phyloP scores from a whole-genome alignment of 305 asterid genomes.

The Fraxinus nigra region DNA sequence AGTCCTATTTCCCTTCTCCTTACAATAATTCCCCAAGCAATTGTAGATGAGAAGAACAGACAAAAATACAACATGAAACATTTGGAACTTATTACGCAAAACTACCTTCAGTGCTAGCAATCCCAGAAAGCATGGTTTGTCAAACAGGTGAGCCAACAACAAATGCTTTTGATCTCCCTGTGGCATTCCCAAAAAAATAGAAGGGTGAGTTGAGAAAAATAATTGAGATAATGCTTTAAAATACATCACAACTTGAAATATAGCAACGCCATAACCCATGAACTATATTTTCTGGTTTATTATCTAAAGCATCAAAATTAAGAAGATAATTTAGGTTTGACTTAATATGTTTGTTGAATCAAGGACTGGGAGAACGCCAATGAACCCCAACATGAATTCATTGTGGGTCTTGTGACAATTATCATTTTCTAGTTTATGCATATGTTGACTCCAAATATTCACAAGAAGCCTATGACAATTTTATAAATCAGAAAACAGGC shows the following conservation, averaged over 20 bases:
- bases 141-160: constrained; percentile 79
- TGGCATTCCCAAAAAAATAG: constrained; percentile 20
- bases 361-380: background rate
- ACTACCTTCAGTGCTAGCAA: constrained; percentile 82
- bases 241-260: background rate
- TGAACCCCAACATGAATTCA: background rate
- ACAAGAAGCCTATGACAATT: background rate
- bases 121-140: constrained; percentile 96
- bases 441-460: background rate
- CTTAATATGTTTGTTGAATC: background rate
- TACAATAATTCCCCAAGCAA: background rate
- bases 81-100: constrained; percentile 1
- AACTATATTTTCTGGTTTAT: background rate
- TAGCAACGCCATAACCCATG: background rate
- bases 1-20: background rate
- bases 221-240: background rate
- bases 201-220: background rate
- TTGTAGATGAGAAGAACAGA: background rate
- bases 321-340: background rate
- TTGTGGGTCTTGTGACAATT: background rate
- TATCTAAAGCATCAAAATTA: background rate
- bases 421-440: background rate
- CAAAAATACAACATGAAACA: background rate
- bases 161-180: constrained; percentile 83
- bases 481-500: background rate